Conservation (phyloP, 164 flowering plant genomes). For the Umbellularia californica region DNA sequence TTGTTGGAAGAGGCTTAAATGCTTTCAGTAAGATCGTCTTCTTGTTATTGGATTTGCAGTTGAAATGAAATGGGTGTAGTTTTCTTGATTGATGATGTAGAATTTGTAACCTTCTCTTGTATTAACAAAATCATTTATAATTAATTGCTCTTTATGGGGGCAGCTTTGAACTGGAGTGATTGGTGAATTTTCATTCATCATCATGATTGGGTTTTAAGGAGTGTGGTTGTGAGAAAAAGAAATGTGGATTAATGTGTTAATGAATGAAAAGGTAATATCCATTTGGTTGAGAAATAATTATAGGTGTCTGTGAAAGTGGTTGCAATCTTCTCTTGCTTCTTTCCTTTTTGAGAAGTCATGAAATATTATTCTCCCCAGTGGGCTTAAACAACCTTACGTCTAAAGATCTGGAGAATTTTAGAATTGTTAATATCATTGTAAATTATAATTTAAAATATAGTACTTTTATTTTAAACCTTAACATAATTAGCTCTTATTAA, state of each 20-base stretch:
- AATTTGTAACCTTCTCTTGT: conserved; percentile 4
- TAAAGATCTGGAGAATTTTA: no score
- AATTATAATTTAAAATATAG: no score
- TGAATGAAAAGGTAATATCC: not conserved
- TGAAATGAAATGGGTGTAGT: not conserved
- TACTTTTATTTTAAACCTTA: no score
- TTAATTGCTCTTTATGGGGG: not conserved
- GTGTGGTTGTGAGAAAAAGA: not conserved
- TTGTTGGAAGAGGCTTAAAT: not conserved
- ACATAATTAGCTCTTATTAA: no score
- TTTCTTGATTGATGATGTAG: not conserved
- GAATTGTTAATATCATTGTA: no score
- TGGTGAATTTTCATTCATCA: not conserved
- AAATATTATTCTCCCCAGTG: no score
- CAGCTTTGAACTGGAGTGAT: not conserved
- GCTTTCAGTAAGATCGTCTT: not conserved
- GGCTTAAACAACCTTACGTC: no score
- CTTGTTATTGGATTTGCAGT: conserved; percentile 4
- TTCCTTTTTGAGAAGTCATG: no score
- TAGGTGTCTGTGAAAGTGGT: not conserved
- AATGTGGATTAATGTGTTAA: not conserved
- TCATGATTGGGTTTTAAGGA: not conserved
- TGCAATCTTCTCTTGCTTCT: not conserved
- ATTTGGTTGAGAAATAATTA: not conserved
- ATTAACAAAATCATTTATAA: not conserved